Base-by-base conservation (phyloP, 2,329 filamentous ascomycete species). In the Fusarium scirpi region DNA sequence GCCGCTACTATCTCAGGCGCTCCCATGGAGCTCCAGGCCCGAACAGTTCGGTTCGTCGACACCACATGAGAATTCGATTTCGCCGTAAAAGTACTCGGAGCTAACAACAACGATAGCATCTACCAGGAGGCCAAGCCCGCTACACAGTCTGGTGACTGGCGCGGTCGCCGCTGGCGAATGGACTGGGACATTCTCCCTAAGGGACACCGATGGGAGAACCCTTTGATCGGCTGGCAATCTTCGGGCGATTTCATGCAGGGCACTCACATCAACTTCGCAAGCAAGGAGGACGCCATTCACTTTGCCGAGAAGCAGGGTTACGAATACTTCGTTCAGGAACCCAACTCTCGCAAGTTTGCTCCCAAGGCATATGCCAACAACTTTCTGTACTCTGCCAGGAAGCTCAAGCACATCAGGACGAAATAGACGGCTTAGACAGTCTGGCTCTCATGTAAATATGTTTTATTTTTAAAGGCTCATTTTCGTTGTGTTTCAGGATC, bases 241-340 rank as follows among this genome's bases (percentile, higher is more conserved):
- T 97, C 94, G 20, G 95, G 88, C 59, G 96, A 99, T 82, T 90
- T 89, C 79, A 96, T 99, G 94, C 94, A 99, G 82, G 95, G 94
- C 77, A 97, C 94, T 51, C 89, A 94, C 79, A 82, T 99, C 76
- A 91, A 91, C 81, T 99, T 99, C 87, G 92, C 92, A 82, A 87
- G 86, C 76, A 98, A 97, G 86, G 94, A 98, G 80, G 95, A 97
- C 75, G 96, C 96, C 71, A 95, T 99, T 77, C 85, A 87, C 63
- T 99, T 99, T 78, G 96, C 97, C 25, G 92, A 98, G 85, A 99
- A 98, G 88, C 96, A 99, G 82, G 96, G 97, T 38, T 99, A 99
- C 80, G 95, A 99, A 80, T 99, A 97, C 83, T 98, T 96, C 80
- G 94, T 99, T 25, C 96, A 98, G 85, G 96, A 98, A 84, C 95